Evolutionary conservation across 441 rosid species (phyloP).

Genomic region (Isatis lusitanica): DNA sequence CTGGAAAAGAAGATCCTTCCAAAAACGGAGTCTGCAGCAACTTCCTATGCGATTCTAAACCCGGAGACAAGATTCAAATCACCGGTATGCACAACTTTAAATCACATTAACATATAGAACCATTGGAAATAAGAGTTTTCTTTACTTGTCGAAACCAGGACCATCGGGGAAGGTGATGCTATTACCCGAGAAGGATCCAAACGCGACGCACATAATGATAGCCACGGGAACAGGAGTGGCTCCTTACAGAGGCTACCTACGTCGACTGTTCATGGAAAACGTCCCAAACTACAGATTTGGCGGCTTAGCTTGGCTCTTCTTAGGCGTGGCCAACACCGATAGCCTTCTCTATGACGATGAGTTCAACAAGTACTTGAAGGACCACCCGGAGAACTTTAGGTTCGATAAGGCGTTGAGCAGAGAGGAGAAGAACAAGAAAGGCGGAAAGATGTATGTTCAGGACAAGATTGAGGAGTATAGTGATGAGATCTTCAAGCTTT

Average conservation of each 20-base stretch:
- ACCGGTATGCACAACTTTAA: constrained; percentile 54
- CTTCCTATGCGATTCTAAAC: constrained; percentile 77
- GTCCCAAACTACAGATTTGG: constrained; percentile 63
- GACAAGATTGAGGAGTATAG: constrained; percentile 93
- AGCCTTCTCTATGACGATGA: constrained; percentile 87
- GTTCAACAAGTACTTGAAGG: constrained; percentile 65
- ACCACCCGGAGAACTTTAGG: constrained; percentile 72
- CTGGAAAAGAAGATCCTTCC: constrained; percentile 86
- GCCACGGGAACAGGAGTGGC: constrained; percentile 92
- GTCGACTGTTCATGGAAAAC: constrained; percentile 88
- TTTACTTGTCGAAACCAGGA: constrained; percentile 43
- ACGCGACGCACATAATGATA: constrained; percentile 88
- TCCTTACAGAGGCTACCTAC: constrained; percentile 82
- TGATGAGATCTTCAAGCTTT: constrained; percentile 74
- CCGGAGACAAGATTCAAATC: constrained; percentile 80
- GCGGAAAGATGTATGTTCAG: constrained; percentile 96
- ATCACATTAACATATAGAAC: background rate
- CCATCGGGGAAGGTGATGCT: constrained; percentile 95
- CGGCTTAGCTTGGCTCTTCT: constrained; percentile 93
- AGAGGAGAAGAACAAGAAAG: constrained; percentile 78
- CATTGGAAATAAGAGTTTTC: background rate
- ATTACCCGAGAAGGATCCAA: constrained; percentile 79
- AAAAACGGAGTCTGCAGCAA: constrained; percentile 87
- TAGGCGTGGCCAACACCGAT: constrained; percentile 87
- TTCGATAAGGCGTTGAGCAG: constrained; percentile 83